Evolutionary conservation across 768 basidiomycete species (phyloP).

Genomic region (Glaciozyma martinii): DNA sequence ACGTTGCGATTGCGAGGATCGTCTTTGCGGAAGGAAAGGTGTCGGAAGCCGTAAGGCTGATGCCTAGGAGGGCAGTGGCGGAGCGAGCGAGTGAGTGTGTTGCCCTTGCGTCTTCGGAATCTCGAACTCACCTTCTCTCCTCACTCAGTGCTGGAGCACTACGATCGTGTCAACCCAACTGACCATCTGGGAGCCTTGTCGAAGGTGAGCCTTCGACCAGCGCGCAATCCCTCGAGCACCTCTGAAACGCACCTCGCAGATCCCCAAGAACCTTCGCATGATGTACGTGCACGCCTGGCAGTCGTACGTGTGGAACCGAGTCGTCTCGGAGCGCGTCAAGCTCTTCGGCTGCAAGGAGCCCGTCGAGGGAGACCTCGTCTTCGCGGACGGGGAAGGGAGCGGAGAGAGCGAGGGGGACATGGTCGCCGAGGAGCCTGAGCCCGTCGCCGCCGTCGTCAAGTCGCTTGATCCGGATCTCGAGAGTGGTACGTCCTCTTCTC

Average conservation of each 20-base stretch:
- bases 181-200: constrained; percentile 67
- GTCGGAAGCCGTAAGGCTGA: constrained; percentile 67
- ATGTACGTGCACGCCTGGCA: constrained; percentile 99
- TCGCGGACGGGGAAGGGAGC: constrained; percentile 36
- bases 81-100: constrained; percentile 56
- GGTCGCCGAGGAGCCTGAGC: constrained; percentile 11
- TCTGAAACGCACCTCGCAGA: constrained; percentile 47
- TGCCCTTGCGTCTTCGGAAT: background rate
- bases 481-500: background rate
- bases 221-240: constrained; percentile 28
- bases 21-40: constrained; percentile 73
- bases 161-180: constrained; percentile 4
- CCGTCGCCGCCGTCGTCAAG: constrained; percentile 32
- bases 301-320: constrained; percentile 95
- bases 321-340: constrained; percentile 86
- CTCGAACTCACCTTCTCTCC: rapidly evolving
- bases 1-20: constrained; percentile 70
- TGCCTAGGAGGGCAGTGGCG: constrained; percentile 87
- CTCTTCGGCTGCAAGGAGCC: constrained; percentile 63
- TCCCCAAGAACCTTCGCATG: constrained; percentile 83
- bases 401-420: constrained; percentile 25
- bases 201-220: constrained; percentile 47
- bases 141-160: constrained; percentile 22
- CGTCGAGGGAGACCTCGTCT: constrained; percentile 83
- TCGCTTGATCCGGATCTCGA: constrained; percentile 3